phyloP scores from a whole-genome alignment of 495 filamentous ascomycete species.

The Astrocystis sublimbata region DNA sequence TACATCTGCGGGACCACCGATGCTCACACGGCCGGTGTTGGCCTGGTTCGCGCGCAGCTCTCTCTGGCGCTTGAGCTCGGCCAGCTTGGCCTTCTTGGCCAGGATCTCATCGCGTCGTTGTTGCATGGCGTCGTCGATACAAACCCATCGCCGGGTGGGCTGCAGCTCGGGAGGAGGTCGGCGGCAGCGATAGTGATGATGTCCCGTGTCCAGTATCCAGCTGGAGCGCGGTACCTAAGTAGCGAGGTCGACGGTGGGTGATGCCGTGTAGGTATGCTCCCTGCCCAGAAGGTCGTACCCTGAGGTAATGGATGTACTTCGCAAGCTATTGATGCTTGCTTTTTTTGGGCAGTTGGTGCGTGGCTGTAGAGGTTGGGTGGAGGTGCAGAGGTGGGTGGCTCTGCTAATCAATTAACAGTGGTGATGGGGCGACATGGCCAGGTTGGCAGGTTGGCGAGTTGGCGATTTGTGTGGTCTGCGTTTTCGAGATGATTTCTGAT shows the following conservation, averaged over 20 bases:
- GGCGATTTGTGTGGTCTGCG: not conserved
- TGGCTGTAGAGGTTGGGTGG: not conserved
- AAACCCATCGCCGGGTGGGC: conserved; percentile 42
- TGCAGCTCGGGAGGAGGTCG: conserved; percentile 1
- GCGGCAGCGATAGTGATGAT: not conserved
- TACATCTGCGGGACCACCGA: conserved; percentile 53
- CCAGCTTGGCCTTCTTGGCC: conserved; percentile 91
- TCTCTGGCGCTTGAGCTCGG: conserved; percentile 89
- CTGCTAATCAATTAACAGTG: not conserved
- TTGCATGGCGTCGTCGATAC: conserved; percentile 58
- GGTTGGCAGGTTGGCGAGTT: not conserved
- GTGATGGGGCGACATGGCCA: not conserved
- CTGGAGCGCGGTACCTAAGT: not conserved
- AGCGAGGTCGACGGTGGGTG: not conserved
- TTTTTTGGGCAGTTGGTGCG: no score
- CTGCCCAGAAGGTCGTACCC: no score
- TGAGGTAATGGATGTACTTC: no score
- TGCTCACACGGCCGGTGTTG: conserved; percentile 61
- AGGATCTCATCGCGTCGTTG: conserved; percentile 91
- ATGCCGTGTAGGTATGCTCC: not conserved
- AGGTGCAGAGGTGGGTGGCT: not conserved
- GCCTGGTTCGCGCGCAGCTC: conserved; percentile 77
- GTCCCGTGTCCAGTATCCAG: not conserved
- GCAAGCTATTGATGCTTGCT: no score
- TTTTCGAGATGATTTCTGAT: no score